Evolutionary conservation across 1,284 basidiomycete species (phyloP).

Genomic region (Papiliotrema nemorosa): DNA sequence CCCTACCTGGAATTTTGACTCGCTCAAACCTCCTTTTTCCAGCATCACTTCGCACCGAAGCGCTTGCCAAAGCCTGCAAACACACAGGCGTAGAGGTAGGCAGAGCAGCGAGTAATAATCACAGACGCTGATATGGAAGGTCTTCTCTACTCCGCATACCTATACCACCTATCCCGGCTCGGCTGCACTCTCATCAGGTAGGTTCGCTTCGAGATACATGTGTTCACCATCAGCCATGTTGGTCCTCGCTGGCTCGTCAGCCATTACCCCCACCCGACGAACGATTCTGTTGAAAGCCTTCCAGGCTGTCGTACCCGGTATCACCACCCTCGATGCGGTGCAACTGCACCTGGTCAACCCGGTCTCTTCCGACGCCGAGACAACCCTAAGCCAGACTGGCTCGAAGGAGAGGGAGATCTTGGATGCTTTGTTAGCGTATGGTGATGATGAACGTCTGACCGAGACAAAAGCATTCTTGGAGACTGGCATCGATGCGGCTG

Average conservation of each 20-base stretch:
- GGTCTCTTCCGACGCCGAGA: constrained; percentile 53
- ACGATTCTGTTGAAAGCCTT: constrained; percentile 64
- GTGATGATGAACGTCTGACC: constrained; percentile 60
- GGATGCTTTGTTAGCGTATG: constrained; percentile 77
- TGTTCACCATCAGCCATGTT: constrained; percentile 50
- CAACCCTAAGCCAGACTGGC: constrained; percentile 53
- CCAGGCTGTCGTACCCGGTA: constrained; percentile 55
- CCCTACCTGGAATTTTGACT: too few species aligned
- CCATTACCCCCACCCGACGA: constrained; percentile 66
- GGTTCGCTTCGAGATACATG: too few species aligned
- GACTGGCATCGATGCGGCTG: constrained; percentile 19
- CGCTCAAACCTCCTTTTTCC: too few species aligned
- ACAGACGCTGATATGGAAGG: too few species aligned
- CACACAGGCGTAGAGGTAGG: too few species aligned
- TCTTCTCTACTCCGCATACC: too few species aligned
- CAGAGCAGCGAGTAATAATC: too few species aligned
- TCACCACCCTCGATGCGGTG: constrained; percentile 73
- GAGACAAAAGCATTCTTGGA: constrained; percentile 38
- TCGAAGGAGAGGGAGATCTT: constrained; percentile 60
- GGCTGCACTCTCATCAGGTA: too few species aligned
- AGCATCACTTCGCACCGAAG: too few species aligned
- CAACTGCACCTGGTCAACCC: constrained; percentile 83
- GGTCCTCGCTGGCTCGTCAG: constrained; percentile 65
- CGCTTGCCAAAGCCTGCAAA: too few species aligned
- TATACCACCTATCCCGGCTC: too few species aligned